Evolutionary conservation across 2,329 filamentous ascomycete species (phyloP).

Genomic region (Chrysoporthe deuterocubensis): DNA sequence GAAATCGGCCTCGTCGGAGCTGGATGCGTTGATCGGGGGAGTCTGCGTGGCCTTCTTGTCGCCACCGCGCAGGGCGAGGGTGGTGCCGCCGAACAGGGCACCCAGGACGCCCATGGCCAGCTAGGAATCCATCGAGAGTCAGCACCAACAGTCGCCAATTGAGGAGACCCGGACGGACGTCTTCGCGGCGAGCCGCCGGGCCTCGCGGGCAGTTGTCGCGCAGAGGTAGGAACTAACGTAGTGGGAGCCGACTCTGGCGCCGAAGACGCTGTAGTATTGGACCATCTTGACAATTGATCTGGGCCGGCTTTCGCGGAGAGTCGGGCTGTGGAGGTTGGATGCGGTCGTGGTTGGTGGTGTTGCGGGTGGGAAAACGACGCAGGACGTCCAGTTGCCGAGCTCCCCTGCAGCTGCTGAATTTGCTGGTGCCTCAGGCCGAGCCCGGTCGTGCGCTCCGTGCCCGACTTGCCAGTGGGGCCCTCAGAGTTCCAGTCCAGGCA

Average conservation of each 20-base stretch:
- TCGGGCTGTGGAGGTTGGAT: conserved; percentile 35
- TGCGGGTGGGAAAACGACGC: conserved; percentile 29
- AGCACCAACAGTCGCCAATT: conserved; percentile 30
- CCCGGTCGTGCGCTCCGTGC: not conserved
- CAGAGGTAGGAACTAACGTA: conserved; percentile 52
- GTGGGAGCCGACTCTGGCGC: conserved; percentile 64
- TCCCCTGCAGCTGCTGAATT: conserved; percentile 29
- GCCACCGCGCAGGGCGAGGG: conserved; percentile 49
- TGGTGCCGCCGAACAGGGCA: conserved; percentile 54
- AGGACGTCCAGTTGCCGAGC: conserved; percentile 24
- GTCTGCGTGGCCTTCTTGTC: conserved; percentile 49
- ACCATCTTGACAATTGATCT: conserved; percentile 49
- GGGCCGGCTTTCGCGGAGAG: conserved; percentile 33
- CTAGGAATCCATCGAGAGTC: conserved; percentile 40
- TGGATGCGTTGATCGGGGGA: conserved; percentile 65
- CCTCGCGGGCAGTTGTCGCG: conserved; percentile 5
- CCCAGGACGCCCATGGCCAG: conserved; percentile 62
- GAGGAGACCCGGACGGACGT: not conserved
- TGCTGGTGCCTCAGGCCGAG: conserved; percentile 29
- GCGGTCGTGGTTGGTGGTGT: conserved; percentile 35
- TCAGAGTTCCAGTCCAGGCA: not conserved
- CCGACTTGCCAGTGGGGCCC: not conserved
- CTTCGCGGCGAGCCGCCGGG: conserved; percentile 2
- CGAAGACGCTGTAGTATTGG: conserved; percentile 58
- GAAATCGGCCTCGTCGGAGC: conserved; percentile 66